Conservation (phyloP, 2,329 filamentous ascomycete species). For the Beauveria varroae region DNA sequence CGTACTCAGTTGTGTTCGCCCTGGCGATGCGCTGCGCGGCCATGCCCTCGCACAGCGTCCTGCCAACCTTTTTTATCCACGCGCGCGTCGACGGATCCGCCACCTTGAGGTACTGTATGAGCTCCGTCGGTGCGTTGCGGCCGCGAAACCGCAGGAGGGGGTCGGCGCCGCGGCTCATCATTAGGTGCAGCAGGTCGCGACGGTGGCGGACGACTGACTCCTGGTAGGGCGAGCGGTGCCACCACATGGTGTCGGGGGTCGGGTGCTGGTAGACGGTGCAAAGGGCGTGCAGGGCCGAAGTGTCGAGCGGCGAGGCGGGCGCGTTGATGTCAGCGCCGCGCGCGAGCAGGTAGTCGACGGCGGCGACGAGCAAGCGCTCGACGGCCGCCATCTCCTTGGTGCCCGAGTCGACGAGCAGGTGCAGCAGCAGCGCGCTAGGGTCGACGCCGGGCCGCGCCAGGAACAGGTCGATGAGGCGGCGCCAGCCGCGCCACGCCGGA, state of each 20-base stretch:
- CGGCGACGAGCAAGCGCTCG: not conserved
- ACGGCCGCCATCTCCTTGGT: conserved; percentile 3
- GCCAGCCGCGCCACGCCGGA: not conserved
- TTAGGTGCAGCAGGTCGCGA: not conserved
- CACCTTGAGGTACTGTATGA: not conserved
- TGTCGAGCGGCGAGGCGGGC: not conserved
- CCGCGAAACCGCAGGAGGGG: conserved; percentile 1
- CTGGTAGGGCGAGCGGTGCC: conserved; percentile 6
- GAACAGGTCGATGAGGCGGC: not conserved
- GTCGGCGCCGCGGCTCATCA: conserved; percentile 9
- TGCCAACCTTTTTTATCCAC: conserved; percentile 3
- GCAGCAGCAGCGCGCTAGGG: conserved; percentile 2
- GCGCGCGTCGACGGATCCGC: conserved; percentile 2
- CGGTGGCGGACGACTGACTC: not conserved
- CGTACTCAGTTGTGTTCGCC: not conserved
- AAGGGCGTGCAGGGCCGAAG: not conserved
- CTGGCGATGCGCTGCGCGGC: not conserved
- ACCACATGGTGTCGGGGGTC: conserved; percentile 1
- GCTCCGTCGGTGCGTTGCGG: not conserved
- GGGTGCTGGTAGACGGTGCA: conserved; percentile 5
- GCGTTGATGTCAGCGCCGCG: conserved; percentile 8
- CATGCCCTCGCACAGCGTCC: conserved; percentile 5
- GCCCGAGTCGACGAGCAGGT: conserved; percentile 7
- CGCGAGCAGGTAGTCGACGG: not conserved
- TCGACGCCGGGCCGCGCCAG: not conserved